Evolutionary conservation across 2,329 filamentous ascomycete species (phyloP).

Genomic region (Arthrobotrys sphaeroides): DNA sequence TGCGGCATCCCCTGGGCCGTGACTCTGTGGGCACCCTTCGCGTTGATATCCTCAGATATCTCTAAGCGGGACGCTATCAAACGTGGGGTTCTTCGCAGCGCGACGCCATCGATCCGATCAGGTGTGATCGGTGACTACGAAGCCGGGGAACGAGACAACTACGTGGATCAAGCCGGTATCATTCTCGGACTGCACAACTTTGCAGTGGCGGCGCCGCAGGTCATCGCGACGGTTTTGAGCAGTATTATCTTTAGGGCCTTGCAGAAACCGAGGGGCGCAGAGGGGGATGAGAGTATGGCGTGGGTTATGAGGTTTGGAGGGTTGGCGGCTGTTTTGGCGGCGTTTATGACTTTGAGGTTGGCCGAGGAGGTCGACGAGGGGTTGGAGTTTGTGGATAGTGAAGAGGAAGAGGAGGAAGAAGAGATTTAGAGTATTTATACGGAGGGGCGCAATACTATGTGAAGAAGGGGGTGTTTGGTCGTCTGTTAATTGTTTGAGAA

Average conservation of each 20-base stretch:
- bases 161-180: conserved; percentile 77
- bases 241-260: conserved; percentile 83
- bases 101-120: conserved; percentile 11
- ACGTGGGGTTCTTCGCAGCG: conserved; percentile 59
- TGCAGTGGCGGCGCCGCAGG: conserved; percentile 88
- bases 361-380: conserved; percentile 66
- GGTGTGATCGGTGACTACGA: not conserved
- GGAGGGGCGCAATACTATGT: not conserved
- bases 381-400: conserved; percentile 51
- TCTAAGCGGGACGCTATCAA: conserved; percentile 78
- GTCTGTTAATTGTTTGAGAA: not conserved
- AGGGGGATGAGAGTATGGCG: conserved; percentile 85
- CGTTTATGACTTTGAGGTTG: conserved; percentile 75
- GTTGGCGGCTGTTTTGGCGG: conserved; percentile 78
- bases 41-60: conserved; percentile 92
- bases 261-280: conserved; percentile 85
- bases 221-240: conserved; percentile 85
- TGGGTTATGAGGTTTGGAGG: conserved; percentile 88
- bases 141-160: conserved; percentile 22
- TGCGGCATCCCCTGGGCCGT: conserved; percentile 92
- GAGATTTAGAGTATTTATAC: not conserved
- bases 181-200: conserved; percentile 97
- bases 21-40: conserved; percentile 93
- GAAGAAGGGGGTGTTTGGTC: not conserved
- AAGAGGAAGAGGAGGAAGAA: conserved; percentile 48